These are phyloP conservation scores for Emmonsia crescens DNA, from an alignment of 2,329 filamentous ascomycete species.

Conservation along the genomic window DNA sequence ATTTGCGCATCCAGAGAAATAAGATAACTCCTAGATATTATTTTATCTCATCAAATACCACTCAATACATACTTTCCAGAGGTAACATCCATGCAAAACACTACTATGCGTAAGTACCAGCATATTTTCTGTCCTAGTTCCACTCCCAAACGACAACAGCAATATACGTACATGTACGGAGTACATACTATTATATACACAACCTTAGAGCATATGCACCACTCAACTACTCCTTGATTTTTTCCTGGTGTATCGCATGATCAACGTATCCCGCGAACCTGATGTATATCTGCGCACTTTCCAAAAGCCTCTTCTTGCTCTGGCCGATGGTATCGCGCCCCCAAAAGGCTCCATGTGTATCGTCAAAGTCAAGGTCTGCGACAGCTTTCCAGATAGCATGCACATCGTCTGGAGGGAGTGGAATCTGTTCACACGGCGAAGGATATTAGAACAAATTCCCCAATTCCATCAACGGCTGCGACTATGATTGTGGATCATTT, in stretches of 20 bases:
- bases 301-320: conserved; percentile 55
- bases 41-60: background rate
- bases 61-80: background rate
- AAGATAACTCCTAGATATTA: background rate
- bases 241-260: conserved; percentile 23
- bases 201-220: background rate
- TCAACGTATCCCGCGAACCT: conserved; percentile 29
- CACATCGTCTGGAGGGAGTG: conserved; percentile 53
- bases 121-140: background rate
- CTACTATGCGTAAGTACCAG: background rate
- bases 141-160: background rate
- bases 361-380: conserved; percentile 49
- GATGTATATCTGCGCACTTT: conserved; percentile 68
- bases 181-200: background rate
- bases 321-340: conserved; percentile 50
- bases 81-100: background rate
- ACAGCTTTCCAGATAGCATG: conserved; percentile 59
- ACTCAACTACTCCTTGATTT: conserved; percentile 1
- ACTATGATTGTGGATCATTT: background rate
- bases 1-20: background rate
- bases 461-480: background rate
- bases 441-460: background rate
- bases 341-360: conserved; percentile 57
- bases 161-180: background rate
- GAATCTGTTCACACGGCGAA: conserved; percentile 41